Percentiles rank a stretch among this genome's conserved stretches.
Evolutionary conservation across 2,329 filamentous ascomycete genomes (phyloP).

Genomic region (Trichoderma sp.): DNA sequence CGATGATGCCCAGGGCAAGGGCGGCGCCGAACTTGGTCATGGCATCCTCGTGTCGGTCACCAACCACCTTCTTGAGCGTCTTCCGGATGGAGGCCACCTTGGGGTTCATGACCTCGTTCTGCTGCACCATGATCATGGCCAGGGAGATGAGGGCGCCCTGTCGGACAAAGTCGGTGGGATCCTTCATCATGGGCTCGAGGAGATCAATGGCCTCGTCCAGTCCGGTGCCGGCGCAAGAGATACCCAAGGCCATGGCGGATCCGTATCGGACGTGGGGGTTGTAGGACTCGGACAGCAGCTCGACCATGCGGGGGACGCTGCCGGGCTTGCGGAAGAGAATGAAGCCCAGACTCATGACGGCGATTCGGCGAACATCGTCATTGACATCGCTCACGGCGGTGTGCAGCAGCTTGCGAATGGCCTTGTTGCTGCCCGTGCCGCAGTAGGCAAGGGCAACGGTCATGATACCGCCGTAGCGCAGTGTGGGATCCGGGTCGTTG

Average conservation of each 20-base stretch:
- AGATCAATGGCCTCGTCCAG: constrained; percentile 95
- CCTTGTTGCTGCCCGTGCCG: constrained; percentile 97
- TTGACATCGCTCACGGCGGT: constrained; percentile 97
- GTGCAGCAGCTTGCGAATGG: constrained; percentile 91
- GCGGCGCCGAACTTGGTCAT: constrained; percentile 99
- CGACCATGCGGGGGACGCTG: constrained; percentile 97
- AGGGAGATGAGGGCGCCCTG: constrained; percentile 93
- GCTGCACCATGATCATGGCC: constrained; percentile 99
- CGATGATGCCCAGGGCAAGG: constrained; percentile 92
- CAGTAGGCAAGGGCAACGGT: constrained; percentile 98
- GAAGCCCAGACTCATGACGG: constrained; percentile 97
- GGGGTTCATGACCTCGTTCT: constrained; percentile 98
- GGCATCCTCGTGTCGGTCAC: constrained; percentile 94
- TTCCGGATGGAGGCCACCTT: constrained; percentile 91
- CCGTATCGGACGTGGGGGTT: constrained; percentile 98
- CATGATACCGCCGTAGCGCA: constrained; percentile 97
- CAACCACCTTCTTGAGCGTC: constrained; percentile 89
- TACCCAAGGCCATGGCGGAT: constrained; percentile 96
- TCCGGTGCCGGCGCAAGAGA: constrained; percentile 94
- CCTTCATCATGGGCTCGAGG: constrained; percentile 98
- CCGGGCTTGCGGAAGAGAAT: constrained; percentile 97
- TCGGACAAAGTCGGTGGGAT: constrained; percentile 96
- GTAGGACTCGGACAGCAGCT: constrained; percentile 96
- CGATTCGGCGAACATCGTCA: constrained; percentile 92
- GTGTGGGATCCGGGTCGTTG: constrained; percentile 87